A percentile compares a stretch with the other conserved stretches of the same genome.
Conservation (phyloP, 371 early-diverging fungal species). For the Actinomucor elegans region DNA sequence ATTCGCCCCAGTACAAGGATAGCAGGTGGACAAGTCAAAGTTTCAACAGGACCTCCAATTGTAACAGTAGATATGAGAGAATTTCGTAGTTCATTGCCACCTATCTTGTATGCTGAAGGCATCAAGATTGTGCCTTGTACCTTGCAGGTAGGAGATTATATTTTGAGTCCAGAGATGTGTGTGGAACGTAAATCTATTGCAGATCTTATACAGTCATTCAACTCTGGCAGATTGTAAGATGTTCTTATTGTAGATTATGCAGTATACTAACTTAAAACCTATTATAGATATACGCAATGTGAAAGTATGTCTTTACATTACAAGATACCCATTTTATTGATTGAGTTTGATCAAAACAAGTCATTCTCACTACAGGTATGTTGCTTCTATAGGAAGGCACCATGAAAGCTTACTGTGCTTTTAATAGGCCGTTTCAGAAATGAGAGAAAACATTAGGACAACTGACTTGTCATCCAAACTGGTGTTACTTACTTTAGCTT, state of each 20-base stretch:
- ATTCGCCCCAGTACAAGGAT: conserved; percentile 55
- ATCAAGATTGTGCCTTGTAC: conserved; percentile 83
- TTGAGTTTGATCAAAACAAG: conserved; percentile 92
- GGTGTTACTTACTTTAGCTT: conserved; percentile 77
- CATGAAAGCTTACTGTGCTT: too few species aligned
- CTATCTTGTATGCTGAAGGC: conserved; percentile 80
- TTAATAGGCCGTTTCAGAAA: conserved; percentile 51
- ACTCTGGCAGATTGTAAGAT: conserved; percentile 83
- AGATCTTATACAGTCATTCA: conserved; percentile 87
- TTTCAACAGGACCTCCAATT: conserved; percentile 23
- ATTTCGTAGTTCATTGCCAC: conserved; percentile 91
- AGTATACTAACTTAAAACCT: not conserved
- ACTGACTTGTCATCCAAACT: conserved; percentile 75
- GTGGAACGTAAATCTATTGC: conserved; percentile 95
- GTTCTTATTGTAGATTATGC: not conserved
- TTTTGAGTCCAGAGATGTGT: conserved; percentile 83
- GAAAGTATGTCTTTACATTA: conserved; percentile 91
- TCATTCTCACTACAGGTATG: conserved; percentile 39
- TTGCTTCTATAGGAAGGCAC: too few species aligned
- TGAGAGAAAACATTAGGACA: conserved; percentile 54
- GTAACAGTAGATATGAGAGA: conserved; percentile 95
- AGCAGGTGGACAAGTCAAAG: conserved; percentile 54
- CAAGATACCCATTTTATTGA: conserved; percentile 77
- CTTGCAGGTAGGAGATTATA: conserved; percentile 94
- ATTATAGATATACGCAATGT: conserved; percentile 77